Percentiles rank a stretch among this genome's conserved stretches.
Conservation (phyloP, 257 asterid genomes). For the Solanum tacnaense region DNA sequence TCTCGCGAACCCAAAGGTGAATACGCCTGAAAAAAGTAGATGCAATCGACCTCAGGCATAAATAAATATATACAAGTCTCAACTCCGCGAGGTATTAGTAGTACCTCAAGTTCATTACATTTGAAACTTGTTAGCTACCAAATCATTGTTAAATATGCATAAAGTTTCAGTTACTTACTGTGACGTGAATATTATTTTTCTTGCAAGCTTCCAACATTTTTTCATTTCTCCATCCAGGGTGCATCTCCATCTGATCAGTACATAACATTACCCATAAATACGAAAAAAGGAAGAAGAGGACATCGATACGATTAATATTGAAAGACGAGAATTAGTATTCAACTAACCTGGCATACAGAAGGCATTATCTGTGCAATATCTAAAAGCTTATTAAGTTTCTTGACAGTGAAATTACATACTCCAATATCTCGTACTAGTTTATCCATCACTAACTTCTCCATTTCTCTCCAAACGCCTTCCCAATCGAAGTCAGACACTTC, state of each 20-base stretch:
- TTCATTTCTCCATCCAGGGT: conserved; percentile 81
- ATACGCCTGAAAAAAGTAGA: conserved; percentile 33
- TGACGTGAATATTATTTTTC: conserved; percentile 40
- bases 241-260: conserved; percentile 69
- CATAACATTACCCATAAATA: not conserved
- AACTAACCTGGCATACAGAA: conserved; percentile 57
- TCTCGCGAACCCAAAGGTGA: conserved; percentile 56
- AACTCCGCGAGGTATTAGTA: not conserved
- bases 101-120: not conserved
- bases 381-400: conserved; percentile 38
- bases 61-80: no score
- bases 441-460: conserved; percentile 57
- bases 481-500: conserved; percentile 53
- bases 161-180: conserved; percentile 17
- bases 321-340: not conserved
- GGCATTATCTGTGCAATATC: conserved; percentile 44
- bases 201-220: conserved; percentile 64
- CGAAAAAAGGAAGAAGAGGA: not conserved
- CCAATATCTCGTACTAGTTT: conserved; percentile 59
- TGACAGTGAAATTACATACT: conserved; percentile 43
- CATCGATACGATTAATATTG: not conserved
- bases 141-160: not conserved
- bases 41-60: no score
- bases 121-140: not conserved
- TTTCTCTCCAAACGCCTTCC: conserved; percentile 76